Base-by-base conservation (phyloP, 73 alveolate genomes). In the Blepharisma stoltei region DNA sequence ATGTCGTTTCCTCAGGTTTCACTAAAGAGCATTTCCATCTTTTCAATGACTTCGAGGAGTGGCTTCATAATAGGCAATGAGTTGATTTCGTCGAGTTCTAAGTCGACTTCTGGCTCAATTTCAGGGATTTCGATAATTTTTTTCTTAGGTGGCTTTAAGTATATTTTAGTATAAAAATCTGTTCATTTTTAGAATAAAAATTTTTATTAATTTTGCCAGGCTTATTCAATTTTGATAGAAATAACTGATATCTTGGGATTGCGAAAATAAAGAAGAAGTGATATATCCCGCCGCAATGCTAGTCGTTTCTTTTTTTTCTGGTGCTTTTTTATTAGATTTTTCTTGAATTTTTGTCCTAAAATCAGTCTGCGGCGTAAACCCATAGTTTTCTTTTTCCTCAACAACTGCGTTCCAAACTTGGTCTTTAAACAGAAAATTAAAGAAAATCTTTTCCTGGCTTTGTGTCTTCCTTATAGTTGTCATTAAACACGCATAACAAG, bases 11-110 rank as follows among this genome's bases (percentile, higher is more conserved):
- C 41, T 32, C 41, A 32, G 41, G 88, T 76, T n/a, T 66, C 66
- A 7, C 82, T 70, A 81, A 94, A 94, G 53, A 86, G 66, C 71
- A 79, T 76, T 46, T 81, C 83, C 96, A 96, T 84, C 67, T 81
- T 81, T 49, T 84, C 96, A 53, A 96, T 89, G 32, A 89, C 84
- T 47, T 83, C 69, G 44, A 94, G 78, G 54, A 96, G 70, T 47
- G 95, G 90, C 60, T 88, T 86, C 99, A 96, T 96, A 54, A 95
- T 88, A 9, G 94, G 88, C 71, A 88, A 96, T 65, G 90, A 82
- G 84, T 93, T 93, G 6, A 93, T 89, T 71, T 91, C 81, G 70
- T 93, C 98, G 55, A 88, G 82, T 78, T 93, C 98, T 53, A 91
- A 65, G 25, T 83, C 88, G 11, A 76, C 55, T 4, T 50, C 78